Conservation (phyloP, 495 filamentous ascomycete species). For the Staphylotrichum longicolle region DNA sequence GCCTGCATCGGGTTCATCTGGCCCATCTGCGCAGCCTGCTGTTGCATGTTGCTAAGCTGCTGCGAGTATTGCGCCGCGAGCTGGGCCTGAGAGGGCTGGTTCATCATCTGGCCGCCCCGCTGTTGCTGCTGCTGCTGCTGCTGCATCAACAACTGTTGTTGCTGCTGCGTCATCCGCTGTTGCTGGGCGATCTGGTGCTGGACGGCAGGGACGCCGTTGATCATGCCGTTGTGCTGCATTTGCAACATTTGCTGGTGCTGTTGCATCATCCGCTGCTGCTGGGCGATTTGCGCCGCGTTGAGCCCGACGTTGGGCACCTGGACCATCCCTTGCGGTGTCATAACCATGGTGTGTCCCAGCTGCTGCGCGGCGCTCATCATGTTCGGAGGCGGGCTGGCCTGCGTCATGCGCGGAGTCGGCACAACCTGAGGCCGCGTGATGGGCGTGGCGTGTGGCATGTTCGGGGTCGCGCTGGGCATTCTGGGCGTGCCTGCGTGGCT, state of each 20-base stretch:
- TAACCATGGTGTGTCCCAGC: conserved; percentile 52
- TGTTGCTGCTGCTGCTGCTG: conserved; percentile 32
- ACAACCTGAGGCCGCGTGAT: conserved; percentile 65
- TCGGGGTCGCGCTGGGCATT: conserved; percentile 75
- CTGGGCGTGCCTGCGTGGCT: conserved; percentile 75
- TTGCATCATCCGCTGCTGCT: conserved; percentile 57
- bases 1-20: conserved; percentile 23
- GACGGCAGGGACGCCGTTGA: conserved; percentile 26
- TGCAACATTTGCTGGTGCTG: conserved; percentile 40
- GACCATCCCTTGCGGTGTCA: conserved; percentile 46
- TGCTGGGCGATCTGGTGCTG: conserved; percentile 35
- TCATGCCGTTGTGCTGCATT: conserved; percentile 41
- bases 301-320: conserved; percentile 33
- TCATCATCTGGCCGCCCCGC: conserved; percentile 34
- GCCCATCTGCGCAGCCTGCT: conserved; percentile 28
- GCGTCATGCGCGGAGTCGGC: conserved; percentile 68
- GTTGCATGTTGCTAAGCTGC: conserved; percentile 34
- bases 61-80: conserved; percentile 38
- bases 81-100: conserved; percentile 21
- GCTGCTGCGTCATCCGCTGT: conserved; percentile 36
- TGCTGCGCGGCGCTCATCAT: conserved; percentile 53
- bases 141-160: conserved; percentile 42
- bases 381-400: conserved; percentile 63
- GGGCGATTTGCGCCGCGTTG: conserved; percentile 40
- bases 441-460: conserved; percentile 68